phyloP scores from a whole-genome alignment of 2,329 filamentous ascomycete genomes.

The Balansia obtecta region DNA sequence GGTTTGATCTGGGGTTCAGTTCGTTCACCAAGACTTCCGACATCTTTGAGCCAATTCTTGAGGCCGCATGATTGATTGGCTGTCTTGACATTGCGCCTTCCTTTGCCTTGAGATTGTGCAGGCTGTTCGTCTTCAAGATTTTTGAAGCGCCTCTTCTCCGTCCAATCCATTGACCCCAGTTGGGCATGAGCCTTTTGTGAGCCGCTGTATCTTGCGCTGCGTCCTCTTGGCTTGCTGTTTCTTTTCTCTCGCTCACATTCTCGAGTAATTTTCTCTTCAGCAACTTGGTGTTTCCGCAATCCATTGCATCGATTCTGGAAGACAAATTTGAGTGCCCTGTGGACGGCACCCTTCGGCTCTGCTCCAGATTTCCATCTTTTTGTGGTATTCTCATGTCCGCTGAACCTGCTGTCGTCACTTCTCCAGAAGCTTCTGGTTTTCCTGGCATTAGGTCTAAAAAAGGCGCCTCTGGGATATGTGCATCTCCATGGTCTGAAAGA shows the following conservation, averaged over 20 bases:
- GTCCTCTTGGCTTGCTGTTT: neutral
- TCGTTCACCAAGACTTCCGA: neutral
- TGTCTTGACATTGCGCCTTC: neutral
- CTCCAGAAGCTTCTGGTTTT: neutral
- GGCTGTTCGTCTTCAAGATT: neutral
- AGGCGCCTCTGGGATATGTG: neutral
- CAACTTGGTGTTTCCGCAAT: neutral
- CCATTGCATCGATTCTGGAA: neutral
- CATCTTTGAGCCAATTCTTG: neutral
- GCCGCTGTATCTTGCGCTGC: neutral
- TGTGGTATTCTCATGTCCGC: neutral
- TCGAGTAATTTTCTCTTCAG: neutral
- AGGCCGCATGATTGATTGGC: neutral
- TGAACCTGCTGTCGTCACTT: neutral
- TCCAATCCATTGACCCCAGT: slow-evolving; percentile 6
- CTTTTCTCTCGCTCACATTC: neutral
- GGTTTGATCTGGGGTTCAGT: neutral
- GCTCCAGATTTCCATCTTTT: neutral
- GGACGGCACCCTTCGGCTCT: neutral
- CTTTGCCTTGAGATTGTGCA: neutral
- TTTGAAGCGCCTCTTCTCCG: slow-evolving; percentile 8
- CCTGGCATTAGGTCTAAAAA: slow-evolving; percentile 2
- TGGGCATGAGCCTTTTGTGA: neutral
- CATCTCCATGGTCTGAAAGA: slow-evolving; percentile 2
- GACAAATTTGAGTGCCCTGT: neutral